Evolutionary conservation across 2,329 filamentous ascomycete genomes (phyloP).

Genomic region (Aspergillus thermomutatus): DNA sequence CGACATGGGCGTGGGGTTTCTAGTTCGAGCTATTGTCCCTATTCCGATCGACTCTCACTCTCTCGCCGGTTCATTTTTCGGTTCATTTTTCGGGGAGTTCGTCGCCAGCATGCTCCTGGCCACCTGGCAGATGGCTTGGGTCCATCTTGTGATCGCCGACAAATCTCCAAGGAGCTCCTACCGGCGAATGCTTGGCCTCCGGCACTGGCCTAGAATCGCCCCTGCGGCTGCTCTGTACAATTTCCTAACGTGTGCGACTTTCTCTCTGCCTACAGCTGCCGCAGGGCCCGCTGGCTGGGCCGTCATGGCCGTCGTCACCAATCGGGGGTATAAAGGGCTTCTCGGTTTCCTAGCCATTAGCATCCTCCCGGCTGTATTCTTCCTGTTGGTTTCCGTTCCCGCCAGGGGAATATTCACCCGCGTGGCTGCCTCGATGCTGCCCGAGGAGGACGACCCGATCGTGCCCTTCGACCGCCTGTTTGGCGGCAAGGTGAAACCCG

Average conservation of each 20-base stretch:
- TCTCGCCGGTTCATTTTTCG: not conserved
- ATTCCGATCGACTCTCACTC: constrained; percentile 17
- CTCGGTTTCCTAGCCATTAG: constrained; percentile 37
- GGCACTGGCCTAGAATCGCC: constrained; percentile 65
- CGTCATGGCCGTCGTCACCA: not conserved
- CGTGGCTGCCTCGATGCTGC: constrained; percentile 81
- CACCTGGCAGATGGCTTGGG: constrained; percentile 73
- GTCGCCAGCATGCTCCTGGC: constrained; percentile 60
- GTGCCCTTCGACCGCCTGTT: constrained; percentile 89
- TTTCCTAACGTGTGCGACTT: constrained; percentile 50
- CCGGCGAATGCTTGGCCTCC: constrained; percentile 65
- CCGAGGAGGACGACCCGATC: constrained; percentile 76
- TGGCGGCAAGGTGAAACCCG: constrained; percentile 70
- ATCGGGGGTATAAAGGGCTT: constrained; percentile 21
- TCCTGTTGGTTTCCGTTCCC: constrained; percentile 68
- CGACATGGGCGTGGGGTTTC: constrained; percentile 45
- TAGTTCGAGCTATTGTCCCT: constrained; percentile 33
- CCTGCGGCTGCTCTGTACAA: constrained; percentile 64
- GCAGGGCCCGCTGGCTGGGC: not conserved
- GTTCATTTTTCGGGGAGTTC: constrained; percentile 39
- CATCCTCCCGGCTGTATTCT: constrained; percentile 33
- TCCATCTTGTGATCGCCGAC: constrained; percentile 77
- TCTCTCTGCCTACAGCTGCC: constrained; percentile 23
- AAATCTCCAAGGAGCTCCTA: constrained; percentile 63
- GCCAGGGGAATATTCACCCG: constrained; percentile 73